Evolutionary conservation across 2,329 filamentous ascomycete species (phyloP).

Genomic region (Colletotrichum acutatum): DNA sequence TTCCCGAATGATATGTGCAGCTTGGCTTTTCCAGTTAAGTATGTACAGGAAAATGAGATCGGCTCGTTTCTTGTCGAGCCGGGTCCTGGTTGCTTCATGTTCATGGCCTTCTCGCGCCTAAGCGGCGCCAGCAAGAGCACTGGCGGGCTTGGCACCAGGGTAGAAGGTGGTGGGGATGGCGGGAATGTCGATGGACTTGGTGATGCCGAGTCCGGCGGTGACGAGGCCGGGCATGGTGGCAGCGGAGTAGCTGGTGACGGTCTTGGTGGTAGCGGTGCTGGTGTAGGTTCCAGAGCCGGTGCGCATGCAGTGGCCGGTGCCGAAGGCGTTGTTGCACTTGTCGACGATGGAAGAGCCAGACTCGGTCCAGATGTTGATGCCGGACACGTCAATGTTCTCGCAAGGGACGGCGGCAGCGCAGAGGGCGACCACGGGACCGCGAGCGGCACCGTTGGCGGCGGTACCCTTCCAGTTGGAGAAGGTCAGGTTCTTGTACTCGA

Average conservation of each 20-base stretch:
- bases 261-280: slow-evolving; percentile 26
- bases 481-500: slow-evolving; percentile 62
- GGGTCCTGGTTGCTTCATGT: background rate
- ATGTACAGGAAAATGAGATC: slow-evolving; percentile 7
- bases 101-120: background rate
- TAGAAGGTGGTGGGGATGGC: slow-evolving; percentile 29
- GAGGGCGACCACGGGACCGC: slow-evolving; percentile 63
- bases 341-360: slow-evolving; percentile 53
- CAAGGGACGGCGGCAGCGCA: slow-evolving; percentile 64
- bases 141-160: slow-evolving; percentile 23
- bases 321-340: slow-evolving; percentile 60
- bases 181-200: slow-evolving; percentile 22
- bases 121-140: slow-evolving; percentile 9
- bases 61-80: background rate
- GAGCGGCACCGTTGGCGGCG: slow-evolving; percentile 56
- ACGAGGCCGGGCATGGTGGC: slow-evolving; percentile 25
- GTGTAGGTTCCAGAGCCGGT: slow-evolving; percentile 24
- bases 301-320: slow-evolving; percentile 53
- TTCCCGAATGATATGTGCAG: slow-evolving; percentile 20
- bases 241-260: slow-evolving; percentile 15
- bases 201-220: slow-evolving; percentile 25
- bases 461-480: slow-evolving; percentile 68
- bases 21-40: slow-evolving; percentile 1
- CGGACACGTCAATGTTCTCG: slow-evolving; percentile 59
- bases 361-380: slow-evolving; percentile 66